phyloP scores from a whole-genome alignment of 2,329 filamentous ascomycete species.

The Exutisphaerella laricina region DNA sequence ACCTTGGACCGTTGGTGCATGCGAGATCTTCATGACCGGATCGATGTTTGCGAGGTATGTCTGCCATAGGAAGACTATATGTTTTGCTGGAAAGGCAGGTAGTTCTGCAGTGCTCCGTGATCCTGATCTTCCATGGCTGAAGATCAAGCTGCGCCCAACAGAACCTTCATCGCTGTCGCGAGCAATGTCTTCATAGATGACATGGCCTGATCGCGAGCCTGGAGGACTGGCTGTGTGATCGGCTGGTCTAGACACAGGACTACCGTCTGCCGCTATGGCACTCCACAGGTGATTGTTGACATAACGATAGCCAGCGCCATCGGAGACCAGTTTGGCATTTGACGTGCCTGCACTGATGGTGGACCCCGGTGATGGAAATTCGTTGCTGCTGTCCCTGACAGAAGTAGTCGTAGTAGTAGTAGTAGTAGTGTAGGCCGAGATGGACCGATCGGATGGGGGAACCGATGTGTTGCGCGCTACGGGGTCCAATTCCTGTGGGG shows the following conservation, averaged over 20 bases:
- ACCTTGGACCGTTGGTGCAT: constrained; percentile 63
- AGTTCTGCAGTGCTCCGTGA: constrained; percentile 20
- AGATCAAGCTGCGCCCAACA: constrained; percentile 22
- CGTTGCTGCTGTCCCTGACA: constrained; percentile 8
- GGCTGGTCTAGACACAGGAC: constrained; percentile 10
- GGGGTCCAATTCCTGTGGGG: constrained; percentile 8
- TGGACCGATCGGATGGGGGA: constrained; percentile 10
- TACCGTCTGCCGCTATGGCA: constrained; percentile 17
- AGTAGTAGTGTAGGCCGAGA: constrained; percentile 1
- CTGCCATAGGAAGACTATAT: constrained; percentile 67
- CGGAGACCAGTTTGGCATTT: constrained; percentile 22
- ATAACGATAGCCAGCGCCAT: constrained; percentile 22
- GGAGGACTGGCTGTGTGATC: constrained; percentile 6
- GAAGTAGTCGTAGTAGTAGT: constrained; percentile 1
- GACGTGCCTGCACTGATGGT: constrained; percentile 12
- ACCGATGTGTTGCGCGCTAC: constrained; percentile 4
- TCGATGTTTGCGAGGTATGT: constrained; percentile 69
- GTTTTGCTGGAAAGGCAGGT: constrained; percentile 15
- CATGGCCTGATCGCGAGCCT: constrained; percentile 12
- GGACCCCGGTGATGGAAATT: constrained; percentile 17
- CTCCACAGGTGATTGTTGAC: constrained; percentile 27
- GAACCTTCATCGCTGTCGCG: constrained; percentile 2
- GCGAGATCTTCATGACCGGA: constrained; percentile 65
- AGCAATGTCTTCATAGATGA: constrained; percentile 11
- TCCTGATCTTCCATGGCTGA: constrained; percentile 9